phyloP scores from a whole-genome alignment of 345 rosid species.

The Bruguiera sexangula region DNA sequence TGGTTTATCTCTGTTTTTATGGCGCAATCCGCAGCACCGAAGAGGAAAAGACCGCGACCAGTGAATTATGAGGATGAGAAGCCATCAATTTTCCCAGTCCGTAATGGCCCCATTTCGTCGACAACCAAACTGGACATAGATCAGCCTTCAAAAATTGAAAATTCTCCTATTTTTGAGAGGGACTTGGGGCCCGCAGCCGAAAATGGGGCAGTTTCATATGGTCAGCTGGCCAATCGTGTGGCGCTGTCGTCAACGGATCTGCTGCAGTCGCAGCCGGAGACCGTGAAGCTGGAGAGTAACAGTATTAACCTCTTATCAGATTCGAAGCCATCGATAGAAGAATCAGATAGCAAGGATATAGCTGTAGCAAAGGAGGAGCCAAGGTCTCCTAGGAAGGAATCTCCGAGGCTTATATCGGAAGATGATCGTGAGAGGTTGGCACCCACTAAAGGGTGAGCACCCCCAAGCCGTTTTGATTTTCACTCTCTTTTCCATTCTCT shows the following conservation, averaged over 20 bases:
- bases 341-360: constrained; percentile 35
- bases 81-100: constrained; percentile 40
- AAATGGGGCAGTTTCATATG: constrained; percentile 17
- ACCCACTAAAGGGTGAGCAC: constrained; percentile 48
- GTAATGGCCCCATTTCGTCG: constrained; percentile 43
- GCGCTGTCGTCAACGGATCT: neutral
- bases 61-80: constrained; percentile 79
- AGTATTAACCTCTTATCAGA: neutral
- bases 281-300: constrained; percentile 10
- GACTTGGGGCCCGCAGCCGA: constrained; percentile 19
- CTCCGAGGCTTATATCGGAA: constrained; percentile 46
- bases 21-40: constrained; percentile 64
- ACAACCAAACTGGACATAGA: constrained; percentile 53
- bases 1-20: neutral
- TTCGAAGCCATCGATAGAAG: constrained; percentile 35
- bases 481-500: neutral
- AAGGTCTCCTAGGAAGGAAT: constrained; percentile 56
- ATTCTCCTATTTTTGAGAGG: constrained; percentile 40
- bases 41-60: constrained; percentile 84
- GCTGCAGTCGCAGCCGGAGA: constrained; percentile 1
- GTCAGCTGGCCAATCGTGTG: neutral
- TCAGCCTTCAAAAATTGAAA: constrained; percentile 47
- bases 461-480: neutral
- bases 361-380: constrained; percentile 47
- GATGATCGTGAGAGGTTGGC: constrained; percentile 42